Base-by-base conservation (phyloP, 169 alveolate genomes). In the Plasmodium ovale region DNA sequence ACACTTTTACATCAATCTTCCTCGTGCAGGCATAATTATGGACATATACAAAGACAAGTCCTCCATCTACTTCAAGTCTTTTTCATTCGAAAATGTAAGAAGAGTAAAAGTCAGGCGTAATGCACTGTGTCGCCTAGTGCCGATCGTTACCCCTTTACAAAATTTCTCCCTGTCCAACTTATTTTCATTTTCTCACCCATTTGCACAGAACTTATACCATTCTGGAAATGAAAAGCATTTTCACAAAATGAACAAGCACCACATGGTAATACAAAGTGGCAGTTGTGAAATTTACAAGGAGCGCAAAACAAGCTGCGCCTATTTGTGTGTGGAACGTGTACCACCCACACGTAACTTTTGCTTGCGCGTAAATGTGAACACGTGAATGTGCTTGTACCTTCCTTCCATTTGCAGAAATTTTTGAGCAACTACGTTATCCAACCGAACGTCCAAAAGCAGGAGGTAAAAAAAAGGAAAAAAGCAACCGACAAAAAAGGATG, bases 1-100 rank as follows among this genome's bases (percentile, higher is more conserved):
- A 54, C 7, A 59, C 49, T 0, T 19, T 2, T 59, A 0, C 0
- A 37, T 19, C n/a, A n/a, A 19, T 42, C n/a, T 6, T 44, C 0
- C 51, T 72, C 12, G n/a, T 54, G 31, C 14, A 82, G 90, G 90
- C 35, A 82, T 82, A 42, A 82, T 82, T 71, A 82, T 82, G 90
- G 90, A 82, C 27, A 82, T 82, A 25, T 56, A 82, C 56, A 65
- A 33, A 39, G 90, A 82, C 23, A 49, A 56, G 35, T 19, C 90
- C 29, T 65, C 90, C 3, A 82, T 82, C 29, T 82, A 33, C 54
- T 82, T 82, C 56, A 82, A 82, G 58, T 82, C 90, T 0, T 82
- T 82, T 59, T 64, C 90, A 14, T 82, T 82, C 51, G 90, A 82
- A 67, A 82, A 67, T 49, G 84, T 82, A 74, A 53, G 37, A 59